phyloP scores from a whole-genome alignment of 2,329 filamentous ascomycete species.

The Hypoxylon sp. region DNA sequence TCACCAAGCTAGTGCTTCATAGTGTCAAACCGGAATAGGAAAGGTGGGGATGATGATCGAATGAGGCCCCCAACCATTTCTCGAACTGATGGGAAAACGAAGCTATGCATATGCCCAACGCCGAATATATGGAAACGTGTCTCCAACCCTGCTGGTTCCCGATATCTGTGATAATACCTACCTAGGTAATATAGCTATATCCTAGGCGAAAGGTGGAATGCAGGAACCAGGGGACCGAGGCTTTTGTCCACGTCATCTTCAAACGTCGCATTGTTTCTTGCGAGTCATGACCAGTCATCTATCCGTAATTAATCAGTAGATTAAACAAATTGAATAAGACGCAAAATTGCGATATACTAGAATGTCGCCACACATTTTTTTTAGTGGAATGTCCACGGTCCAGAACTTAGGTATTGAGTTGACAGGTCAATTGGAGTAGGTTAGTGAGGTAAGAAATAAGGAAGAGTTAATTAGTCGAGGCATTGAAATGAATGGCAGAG shows the following conservation, averaged over 20 bases:
- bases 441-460: slow-evolving; percentile 8
- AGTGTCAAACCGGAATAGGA: slow-evolving; percentile 15
- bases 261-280: slow-evolving; percentile 10
- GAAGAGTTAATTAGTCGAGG: background rate
- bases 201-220: slow-evolving; percentile 14
- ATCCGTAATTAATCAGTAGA: slow-evolving; percentile 26
- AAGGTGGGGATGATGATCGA: slow-evolving; percentile 1
- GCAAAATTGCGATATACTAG: slow-evolving; percentile 20
- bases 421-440: background rate
- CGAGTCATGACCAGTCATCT: slow-evolving; percentile 35
- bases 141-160: slow-evolving; percentile 32
- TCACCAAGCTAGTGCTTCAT: slow-evolving; percentile 2
- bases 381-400: slow-evolving; percentile 24
- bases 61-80: slow-evolving; percentile 22
- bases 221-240: slow-evolving; percentile 35
- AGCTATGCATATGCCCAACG: slow-evolving; percentile 14
- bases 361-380: slow-evolving; percentile 1
- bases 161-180: slow-evolving; percentile 13
- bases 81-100: slow-evolving; percentile 6
- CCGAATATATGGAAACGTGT: slow-evolving; percentile 38
- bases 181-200: background rate
- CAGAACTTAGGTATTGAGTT: slow-evolving; percentile 10
- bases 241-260: slow-evolving; percentile 44
- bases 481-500: slow-evolving; percentile 3
- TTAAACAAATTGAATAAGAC: slow-evolving; percentile 11